A percentile compares a stretch with the other conserved stretches of the same genome.
These are phyloP conservation scores for Schizothecium vesticola DNA, from an alignment of 495 filamentous ascomycete species.

Conservation along the genomic window DNA sequence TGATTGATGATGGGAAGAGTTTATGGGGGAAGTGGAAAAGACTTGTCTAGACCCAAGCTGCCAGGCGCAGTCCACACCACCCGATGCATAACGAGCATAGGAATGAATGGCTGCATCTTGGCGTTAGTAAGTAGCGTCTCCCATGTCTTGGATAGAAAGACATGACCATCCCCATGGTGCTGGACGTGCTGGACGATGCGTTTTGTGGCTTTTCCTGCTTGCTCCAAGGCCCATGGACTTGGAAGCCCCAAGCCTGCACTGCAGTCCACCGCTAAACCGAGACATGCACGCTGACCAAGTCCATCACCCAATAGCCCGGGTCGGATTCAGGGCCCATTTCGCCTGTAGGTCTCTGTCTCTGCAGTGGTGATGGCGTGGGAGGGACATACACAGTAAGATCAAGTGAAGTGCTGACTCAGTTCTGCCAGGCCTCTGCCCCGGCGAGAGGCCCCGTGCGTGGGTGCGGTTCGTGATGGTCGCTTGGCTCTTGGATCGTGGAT, in stretches of 20 bases:
- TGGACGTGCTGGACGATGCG: background rate
- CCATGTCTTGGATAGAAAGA: background rate
- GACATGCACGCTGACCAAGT: background rate
- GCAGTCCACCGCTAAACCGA: background rate
- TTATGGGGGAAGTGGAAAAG: background rate
- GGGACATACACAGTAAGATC: background rate
- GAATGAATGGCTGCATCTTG: background rate
- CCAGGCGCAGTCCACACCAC: background rate
- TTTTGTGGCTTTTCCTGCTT: background rate
- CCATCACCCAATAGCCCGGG: background rate
- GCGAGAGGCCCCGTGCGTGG: too few species aligned
- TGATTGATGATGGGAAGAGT: too few species aligned
- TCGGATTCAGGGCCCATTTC: background rate
- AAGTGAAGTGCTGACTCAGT: background rate
- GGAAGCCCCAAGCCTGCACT: background rate
- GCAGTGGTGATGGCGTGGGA: background rate
- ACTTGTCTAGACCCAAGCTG: too few species aligned
- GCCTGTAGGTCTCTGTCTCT: background rate
- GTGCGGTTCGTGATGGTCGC: too few species aligned
- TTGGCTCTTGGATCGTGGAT: background rate
- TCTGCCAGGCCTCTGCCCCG: background rate
- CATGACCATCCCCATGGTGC: background rate
- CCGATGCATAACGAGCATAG: background rate
- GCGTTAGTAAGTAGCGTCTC: background rate
- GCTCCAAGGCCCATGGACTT: background rate